Evolutionary conservation across 2,329 filamentous ascomycete genomes (phyloP), one percentile per base, ranked within the genome.

Genomic region (Beauveria asiatica): DNA sequence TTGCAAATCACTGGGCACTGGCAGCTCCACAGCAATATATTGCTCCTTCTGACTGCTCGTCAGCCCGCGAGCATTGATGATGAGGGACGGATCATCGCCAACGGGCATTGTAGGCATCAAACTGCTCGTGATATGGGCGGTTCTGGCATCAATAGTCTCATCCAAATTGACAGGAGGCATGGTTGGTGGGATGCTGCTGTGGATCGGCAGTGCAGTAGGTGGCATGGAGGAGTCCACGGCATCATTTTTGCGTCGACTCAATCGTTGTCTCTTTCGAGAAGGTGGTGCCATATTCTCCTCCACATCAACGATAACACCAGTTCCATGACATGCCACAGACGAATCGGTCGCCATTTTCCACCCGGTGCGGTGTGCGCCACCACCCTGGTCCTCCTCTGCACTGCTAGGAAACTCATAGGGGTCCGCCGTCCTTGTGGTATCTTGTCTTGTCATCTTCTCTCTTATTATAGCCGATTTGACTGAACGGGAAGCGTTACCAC

Each of bases 391-490:
- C 37, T 65, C 65, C 27, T 72, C 72, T 6, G 76, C 73, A 49
- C 77, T 80, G 63, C 73, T 76, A 0, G 77, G 77, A 3, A 81
- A 72, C 42, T 78, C 77, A 74, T 77, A 80, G 8, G 68, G 65
- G 56, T 78, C 75, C 27, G 64, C 65, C 3, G 23, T 16, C 44
- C 9, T 33, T 23, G 6, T 13, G 17, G 8, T 21, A 13, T 27
- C 42, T 37, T 60, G 65, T 57, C 62, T 54, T 37, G 63, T 17
- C 44, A 13, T 33, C 27, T 45, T 59, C 30, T 13, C 50, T n/a
- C 41, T 46, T 39, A 48, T 54, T 9, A 58, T 58, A n/a, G 23
- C 56, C 23, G 56, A 58, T n/a, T 58, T 58, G 11, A 51, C 13
- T 17, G n/a, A 37, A 11, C 17, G 21, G 5, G 39, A 30, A 41